These are phyloP conservation scores for Starmerella asiatica DNA, from an alignment of 805 yeast species.

Conservation along the genomic window DNA sequence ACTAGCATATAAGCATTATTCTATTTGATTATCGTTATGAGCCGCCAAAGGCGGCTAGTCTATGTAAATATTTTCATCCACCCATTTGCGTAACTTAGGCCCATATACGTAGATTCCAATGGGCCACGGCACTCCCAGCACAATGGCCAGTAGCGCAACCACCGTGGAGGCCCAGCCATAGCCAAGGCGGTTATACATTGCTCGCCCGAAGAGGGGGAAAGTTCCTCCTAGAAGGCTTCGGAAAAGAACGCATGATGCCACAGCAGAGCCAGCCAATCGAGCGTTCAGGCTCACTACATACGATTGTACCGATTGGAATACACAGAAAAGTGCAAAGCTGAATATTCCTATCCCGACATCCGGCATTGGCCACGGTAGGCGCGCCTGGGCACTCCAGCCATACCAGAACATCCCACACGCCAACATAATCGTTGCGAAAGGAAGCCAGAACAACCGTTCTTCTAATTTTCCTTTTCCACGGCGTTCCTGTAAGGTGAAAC, in stretches of 20 bases:
- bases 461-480: constrained; percentile 48
- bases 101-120: constrained; percentile 44
- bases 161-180: constrained; percentile 63
- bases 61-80: constrained; percentile 32
- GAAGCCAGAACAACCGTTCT: constrained; percentile 40
- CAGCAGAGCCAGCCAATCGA: constrained; percentile 52
- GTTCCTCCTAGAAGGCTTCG: constrained; percentile 55
- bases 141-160: constrained; percentile 44
- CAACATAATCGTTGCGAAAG: constrained; percentile 38
- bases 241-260: constrained; percentile 55
- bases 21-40: too few relatives aligned
- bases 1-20: neutral
- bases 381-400: constrained; percentile 54
- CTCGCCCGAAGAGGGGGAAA: constrained; percentile 51
- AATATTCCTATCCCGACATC: constrained; percentile 46
- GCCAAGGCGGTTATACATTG: constrained; percentile 43
- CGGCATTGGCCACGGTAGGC: constrained; percentile 51
- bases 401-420: constrained; percentile 55
- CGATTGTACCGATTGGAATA: constrained; percentile 54
- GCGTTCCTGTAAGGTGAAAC: constrained; percentile 22
- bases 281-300: constrained; percentile 63
- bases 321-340: constrained; percentile 45
- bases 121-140: constrained; percentile 54
- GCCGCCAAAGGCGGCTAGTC: constrained; percentile 24
- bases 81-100: constrained; percentile 44